Conservation (phyloP, 495 filamentous ascomycete genomes). For the Delitschia confertaspora region DNA sequence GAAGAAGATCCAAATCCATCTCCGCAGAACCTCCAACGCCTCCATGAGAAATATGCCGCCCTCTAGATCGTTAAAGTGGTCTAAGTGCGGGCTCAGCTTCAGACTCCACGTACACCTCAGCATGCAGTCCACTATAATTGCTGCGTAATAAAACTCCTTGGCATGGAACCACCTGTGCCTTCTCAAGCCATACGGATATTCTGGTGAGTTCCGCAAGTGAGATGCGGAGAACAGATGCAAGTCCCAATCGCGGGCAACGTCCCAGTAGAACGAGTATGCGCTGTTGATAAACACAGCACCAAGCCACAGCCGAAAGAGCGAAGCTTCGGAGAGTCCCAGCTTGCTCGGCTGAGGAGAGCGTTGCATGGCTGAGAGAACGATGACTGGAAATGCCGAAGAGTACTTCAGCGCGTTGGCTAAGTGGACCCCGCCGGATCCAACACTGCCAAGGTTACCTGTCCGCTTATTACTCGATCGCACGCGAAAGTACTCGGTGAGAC, state of each 20-base stretch:
- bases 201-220: conserved; percentile 41
- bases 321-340: conserved; percentile 48
- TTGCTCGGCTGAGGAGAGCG: conserved; percentile 53
- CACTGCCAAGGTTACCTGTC: conserved; percentile 32
- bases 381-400: conserved; percentile 81
- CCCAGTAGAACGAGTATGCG: conserved; percentile 95
- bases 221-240: conserved; percentile 62
- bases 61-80: conserved; percentile 76
- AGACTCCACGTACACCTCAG: conserved; percentile 85
- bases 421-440: conserved; percentile 70
- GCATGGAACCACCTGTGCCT: conserved; percentile 59
- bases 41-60: conserved; percentile 80
- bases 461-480: conserved; percentile 45
- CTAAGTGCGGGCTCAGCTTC: conserved; percentile 70
- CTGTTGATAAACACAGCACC: conserved; percentile 64
- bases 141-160: conserved; percentile 67
- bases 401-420: conserved; percentile 92
- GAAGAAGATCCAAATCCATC: conserved; percentile 98
- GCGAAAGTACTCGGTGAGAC: conserved; percentile 76
- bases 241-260: conserved; percentile 95
- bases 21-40: conserved; percentile 70
- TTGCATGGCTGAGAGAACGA: conserved; percentile 65
- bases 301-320: conserved; percentile 50
- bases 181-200: conserved; percentile 71
- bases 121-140: conserved; percentile 67